Conservation (phyloP, 192 early-diverging fungal species). For the Podila verticillata region DNA sequence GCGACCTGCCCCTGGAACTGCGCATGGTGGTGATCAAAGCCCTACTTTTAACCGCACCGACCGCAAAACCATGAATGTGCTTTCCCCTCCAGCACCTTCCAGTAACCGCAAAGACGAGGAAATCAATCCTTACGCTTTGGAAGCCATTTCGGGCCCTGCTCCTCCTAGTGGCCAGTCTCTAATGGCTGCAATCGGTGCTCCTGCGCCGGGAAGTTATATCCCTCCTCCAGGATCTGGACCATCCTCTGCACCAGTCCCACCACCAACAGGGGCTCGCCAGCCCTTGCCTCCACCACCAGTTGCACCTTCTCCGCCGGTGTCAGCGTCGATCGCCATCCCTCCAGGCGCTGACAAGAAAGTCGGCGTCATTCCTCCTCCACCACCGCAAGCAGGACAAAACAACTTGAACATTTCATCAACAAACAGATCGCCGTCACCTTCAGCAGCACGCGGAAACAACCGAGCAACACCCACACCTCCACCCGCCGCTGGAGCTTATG, state of each 20-base stretch:
- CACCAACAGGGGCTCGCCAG: background rate
- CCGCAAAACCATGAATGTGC: constrained; percentile 7
- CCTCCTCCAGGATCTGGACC: constrained; percentile 19
- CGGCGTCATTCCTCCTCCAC: background rate
- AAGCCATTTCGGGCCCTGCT: background rate
- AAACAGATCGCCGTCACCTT: background rate
- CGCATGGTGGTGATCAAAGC: background rate
- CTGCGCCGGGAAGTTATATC: background rate
- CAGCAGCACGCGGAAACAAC: background rate
- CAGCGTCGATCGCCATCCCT: background rate
- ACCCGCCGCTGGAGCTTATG: background rate
- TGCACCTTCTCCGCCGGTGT: background rate
- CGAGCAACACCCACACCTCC: background rate
- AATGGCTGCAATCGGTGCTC: background rate
- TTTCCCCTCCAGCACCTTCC: background rate
- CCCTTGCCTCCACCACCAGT: constrained; percentile 1
- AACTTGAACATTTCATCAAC: background rate
- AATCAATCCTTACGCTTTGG: constrained; percentile 22
- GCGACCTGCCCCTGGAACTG: background rate
- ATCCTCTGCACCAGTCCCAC: background rate
- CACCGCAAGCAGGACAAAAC: background rate
- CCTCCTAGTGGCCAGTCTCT: background rate
- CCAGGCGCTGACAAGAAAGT: background rate
- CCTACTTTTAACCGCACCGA: constrained; percentile 10
- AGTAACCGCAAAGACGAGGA: constrained; percentile 12